Evolutionary conservation across 2,329 filamentous ascomycete species (phyloP).

Genomic region (Paracoccidioides lutzii): DNA sequence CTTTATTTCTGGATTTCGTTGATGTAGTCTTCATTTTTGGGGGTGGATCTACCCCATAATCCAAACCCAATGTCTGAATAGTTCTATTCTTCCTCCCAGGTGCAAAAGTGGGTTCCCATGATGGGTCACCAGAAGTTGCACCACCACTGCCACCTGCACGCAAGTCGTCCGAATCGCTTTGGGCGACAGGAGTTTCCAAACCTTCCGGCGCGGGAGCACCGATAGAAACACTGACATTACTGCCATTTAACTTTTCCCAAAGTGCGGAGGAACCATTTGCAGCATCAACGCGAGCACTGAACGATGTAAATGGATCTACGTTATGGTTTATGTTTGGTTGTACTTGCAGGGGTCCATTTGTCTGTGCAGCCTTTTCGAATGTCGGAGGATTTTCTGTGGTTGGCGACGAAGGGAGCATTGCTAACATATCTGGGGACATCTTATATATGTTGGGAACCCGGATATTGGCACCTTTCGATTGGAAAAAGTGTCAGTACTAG

Average conservation of each 20-base stretch:
- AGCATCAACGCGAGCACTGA: slow-evolving; percentile 23
- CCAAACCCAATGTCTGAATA: slow-evolving; percentile 40
- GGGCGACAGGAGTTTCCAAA: slow-evolving; percentile 50
- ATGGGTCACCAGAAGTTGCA: slow-evolving; percentile 14
- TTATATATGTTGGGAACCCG: slow-evolving; percentile 80
- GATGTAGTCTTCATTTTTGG: slow-evolving; percentile 50
- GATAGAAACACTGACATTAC: slow-evolving; percentile 29
- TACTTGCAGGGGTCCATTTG: slow-evolving; percentile 24
- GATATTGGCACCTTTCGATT: slow-evolving; percentile 56
- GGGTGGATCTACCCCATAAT: slow-evolving; percentile 42
- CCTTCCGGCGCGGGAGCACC: slow-evolving; percentile 35
- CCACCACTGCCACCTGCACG: slow-evolving; percentile 20
- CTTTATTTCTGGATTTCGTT: slow-evolving; percentile 30
- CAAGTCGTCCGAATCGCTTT: slow-evolving; percentile 32
- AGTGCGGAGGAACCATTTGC: slow-evolving; percentile 29
- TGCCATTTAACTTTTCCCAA: slow-evolving; percentile 38
- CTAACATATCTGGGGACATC: slow-evolving; percentile 51
- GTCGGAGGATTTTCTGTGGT: slow-evolving; percentile 19
- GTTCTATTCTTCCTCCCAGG: slow-evolving; percentile 41
- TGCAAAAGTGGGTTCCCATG: slow-evolving; percentile 33
- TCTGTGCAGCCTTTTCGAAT: slow-evolving; percentile 21
- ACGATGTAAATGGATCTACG: slow-evolving; percentile 32
- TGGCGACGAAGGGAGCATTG: slow-evolving; percentile 31
- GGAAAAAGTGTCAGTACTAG: neutral
- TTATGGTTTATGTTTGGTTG: slow-evolving; percentile 26